Evolutionary conservation across 164 flowering plant species (phyloP).

Genomic region (Dillenia suffruticosa): DNA sequence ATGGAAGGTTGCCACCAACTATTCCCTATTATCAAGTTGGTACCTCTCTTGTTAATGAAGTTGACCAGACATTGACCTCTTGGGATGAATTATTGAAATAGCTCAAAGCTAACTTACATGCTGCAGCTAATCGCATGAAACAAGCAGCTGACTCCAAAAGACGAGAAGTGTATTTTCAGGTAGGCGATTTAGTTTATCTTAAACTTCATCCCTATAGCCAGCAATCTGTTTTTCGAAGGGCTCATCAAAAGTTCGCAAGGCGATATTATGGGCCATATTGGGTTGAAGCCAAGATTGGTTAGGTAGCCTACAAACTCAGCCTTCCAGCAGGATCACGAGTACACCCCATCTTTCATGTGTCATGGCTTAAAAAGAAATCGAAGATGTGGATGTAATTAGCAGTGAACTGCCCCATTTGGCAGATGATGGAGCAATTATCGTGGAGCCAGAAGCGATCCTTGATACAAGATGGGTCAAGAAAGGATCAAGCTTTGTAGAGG

Average conservation of each 20-base stretch:
- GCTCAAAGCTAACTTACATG: background rate
- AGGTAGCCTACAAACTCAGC: background rate
- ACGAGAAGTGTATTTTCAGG: background rate
- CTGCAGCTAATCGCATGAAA: background rate
- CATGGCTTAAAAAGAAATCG: background rate
- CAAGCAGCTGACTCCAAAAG: background rate
- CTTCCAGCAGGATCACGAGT: background rate
- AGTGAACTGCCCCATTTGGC: background rate
- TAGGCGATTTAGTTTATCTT: background rate
- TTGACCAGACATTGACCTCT: background rate
- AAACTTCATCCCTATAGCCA: background rate
- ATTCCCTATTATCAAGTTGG: no score
- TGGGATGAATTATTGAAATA: background rate
- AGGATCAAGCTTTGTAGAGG: background rate
- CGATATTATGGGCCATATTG: slow-evolving; percentile 1
- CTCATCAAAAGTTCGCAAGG: background rate
- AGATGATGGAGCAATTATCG: background rate
- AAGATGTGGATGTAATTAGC: background rate
- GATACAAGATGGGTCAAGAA: slow-evolving; percentile 2
- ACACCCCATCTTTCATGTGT: slow-evolving; percentile 4
- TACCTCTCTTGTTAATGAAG: background rate
- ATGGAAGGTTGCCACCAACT: no score
- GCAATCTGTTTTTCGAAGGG: background rate
- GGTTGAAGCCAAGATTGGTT: background rate
- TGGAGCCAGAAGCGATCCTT: background rate